Conservation (phyloP, 768 basidiomycete species). For the Rhizopogon sp. region DNA sequence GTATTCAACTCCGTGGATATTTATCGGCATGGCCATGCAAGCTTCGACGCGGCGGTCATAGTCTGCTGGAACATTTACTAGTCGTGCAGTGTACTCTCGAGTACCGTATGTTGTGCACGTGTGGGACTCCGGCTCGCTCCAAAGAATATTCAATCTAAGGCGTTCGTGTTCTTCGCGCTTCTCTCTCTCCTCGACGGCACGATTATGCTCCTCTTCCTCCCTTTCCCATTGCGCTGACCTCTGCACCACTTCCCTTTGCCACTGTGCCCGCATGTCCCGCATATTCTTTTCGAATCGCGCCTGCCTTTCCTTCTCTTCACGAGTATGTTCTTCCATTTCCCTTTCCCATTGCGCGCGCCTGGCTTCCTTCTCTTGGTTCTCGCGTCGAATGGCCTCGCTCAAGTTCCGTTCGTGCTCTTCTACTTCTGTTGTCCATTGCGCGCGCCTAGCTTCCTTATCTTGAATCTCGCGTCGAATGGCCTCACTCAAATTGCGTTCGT, state of each 20-base stretch:
- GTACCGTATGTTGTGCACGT: conserved; percentile 23
- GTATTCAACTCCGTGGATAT: conserved; percentile 16
- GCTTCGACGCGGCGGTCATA: conserved; percentile 18
- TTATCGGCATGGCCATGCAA: conserved; percentile 18
- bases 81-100: conserved; percentile 24
- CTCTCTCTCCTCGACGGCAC: conserved; percentile 12
- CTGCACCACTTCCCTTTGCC: too few relatives aligned
- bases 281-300: too few relatives aligned
- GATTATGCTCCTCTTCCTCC: conserved; percentile 14
- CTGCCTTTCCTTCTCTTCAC: too few relatives aligned
- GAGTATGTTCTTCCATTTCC: too few relatives aligned
- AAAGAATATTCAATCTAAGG: conserved; percentile 15
- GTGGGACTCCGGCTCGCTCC: conserved; percentile 13
- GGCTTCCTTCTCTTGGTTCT: too few relatives aligned
- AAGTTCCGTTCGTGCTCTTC: conserved; percentile 4
- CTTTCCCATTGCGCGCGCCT: too few relatives aligned
- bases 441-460: too few relatives aligned
- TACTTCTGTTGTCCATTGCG: conserved; percentile 14
- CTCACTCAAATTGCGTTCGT: not conserved
- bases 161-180: conserved; percentile 16
- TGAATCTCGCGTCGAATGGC: too few relatives aligned
- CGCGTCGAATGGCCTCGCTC: too few relatives aligned
- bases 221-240: conserved; percentile 8
- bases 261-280: too few relatives aligned
- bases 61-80: conserved; percentile 21